Evolutionary conservation across 495 filamentous ascomycete genomes (phyloP).

Genomic region (Daldinia concentrica): DNA sequence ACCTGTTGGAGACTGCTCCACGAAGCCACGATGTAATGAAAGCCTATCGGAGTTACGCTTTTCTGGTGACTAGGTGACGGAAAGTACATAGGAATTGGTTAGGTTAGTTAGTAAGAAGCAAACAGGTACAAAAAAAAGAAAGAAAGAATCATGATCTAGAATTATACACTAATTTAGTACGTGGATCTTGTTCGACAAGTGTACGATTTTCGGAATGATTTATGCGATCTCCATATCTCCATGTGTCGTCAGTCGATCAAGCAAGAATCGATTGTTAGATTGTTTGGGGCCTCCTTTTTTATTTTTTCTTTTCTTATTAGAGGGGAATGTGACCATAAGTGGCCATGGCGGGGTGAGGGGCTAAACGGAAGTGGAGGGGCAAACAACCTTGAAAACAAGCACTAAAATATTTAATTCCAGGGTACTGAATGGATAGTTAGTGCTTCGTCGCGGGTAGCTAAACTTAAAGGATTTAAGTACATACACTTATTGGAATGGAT

Average conservation of each 20-base stretch:
- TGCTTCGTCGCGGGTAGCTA: constrained; percentile 26
- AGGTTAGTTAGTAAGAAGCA: not conserved
- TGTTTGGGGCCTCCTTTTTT: constrained; percentile 7
- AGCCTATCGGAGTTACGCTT: constrained; percentile 21
- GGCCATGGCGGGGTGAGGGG: constrained; percentile 11
- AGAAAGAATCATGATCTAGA: constrained; percentile 5
- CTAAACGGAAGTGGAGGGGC: constrained; percentile 24
- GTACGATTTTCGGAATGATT: constrained; percentile 17
- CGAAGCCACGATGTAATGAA: constrained; percentile 4
- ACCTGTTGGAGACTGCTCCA: constrained; percentile 3
- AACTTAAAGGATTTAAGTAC: constrained; percentile 19
- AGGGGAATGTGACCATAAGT: constrained; percentile 13
- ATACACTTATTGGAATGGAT: not conserved
- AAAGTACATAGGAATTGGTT: not conserved
- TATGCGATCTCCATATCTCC: constrained; percentile 29
- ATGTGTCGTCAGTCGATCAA: constrained; percentile 27
- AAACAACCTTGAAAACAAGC: constrained; percentile 20
- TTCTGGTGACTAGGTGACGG: not conserved
- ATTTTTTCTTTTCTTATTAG: constrained; percentile 8
- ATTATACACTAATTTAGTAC: constrained; percentile 4
- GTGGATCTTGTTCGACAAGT: constrained; percentile 32
- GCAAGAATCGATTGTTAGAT: constrained; percentile 15
- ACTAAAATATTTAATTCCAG: constrained; percentile 7
- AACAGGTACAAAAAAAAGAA: not conserved
- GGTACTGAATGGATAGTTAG: constrained; percentile 12